phyloP scores from a whole-genome alignment of 2,329 filamentous ascomycete genomes.

The Aspergillus sp. region DNA sequence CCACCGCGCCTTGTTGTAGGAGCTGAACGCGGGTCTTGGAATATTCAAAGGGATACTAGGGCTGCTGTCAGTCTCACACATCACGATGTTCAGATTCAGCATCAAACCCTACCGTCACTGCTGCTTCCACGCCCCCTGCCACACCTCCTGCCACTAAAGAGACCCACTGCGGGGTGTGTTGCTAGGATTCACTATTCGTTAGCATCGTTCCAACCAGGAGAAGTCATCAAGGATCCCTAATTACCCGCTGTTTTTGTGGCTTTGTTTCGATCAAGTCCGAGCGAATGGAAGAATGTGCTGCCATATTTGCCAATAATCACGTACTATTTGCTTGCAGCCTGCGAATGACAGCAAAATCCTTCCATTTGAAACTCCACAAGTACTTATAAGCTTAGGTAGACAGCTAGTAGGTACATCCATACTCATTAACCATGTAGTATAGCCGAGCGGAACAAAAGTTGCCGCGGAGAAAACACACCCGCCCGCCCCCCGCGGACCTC shows the following conservation, averaged over 20 bases:
- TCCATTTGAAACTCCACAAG: too few relatives aligned
- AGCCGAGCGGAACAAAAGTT: too few relatives aligned
- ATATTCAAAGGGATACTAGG: constrained; percentile 64
- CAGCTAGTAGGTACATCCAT: too few relatives aligned
- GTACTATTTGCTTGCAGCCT: too few relatives aligned
- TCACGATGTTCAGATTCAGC: neutral
- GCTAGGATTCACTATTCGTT: neutral
- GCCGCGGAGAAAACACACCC: too few relatives aligned
- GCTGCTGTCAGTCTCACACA: neutral
- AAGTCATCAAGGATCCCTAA: neutral
- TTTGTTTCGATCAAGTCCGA: too few relatives aligned
- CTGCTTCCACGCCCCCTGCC: constrained; percentile 55
- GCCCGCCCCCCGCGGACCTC: too few relatives aligned
- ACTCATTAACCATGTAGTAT: too few relatives aligned
- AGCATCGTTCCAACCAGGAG: neutral
- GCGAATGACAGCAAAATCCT: too few relatives aligned
- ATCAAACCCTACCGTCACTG: constrained; percentile 42
- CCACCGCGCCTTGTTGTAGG: constrained; percentile 52
- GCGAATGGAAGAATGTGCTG: too few relatives aligned
- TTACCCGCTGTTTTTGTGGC: neutral
- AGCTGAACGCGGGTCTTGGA: constrained; percentile 56
- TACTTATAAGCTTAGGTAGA: too few relatives aligned
- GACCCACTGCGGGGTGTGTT: constrained; percentile 36
- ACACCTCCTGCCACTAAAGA: constrained; percentile 53
- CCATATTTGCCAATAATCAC: too few relatives aligned